phyloP scores from a whole-genome alignment of 2,329 filamentous ascomycete genomes.

The Hirsutella rhossiliensis region DNA sequence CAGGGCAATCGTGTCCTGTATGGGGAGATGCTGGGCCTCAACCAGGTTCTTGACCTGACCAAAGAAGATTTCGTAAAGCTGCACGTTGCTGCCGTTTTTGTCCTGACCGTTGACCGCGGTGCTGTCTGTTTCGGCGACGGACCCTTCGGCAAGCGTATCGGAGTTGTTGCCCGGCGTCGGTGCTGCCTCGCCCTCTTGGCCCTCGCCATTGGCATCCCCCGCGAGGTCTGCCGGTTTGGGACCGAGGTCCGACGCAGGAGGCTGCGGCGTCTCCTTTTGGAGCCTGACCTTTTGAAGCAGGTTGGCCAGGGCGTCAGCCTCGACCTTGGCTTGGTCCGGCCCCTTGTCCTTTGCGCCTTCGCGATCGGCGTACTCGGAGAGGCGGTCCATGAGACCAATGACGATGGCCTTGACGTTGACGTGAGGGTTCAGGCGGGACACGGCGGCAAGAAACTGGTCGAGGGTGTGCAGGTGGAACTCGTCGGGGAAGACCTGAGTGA shows the following conservation, averaged over 20 bases:
- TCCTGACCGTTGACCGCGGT: constrained; percentile 36
- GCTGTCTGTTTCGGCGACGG: constrained; percentile 33
- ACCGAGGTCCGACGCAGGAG: constrained; percentile 3
- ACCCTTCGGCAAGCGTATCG: constrained; percentile 9
- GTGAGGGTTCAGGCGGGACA: constrained; percentile 84
- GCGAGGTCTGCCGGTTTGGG: constrained; percentile 15
- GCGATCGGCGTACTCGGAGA: constrained; percentile 88
- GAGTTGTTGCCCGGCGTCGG: constrained; percentile 3
- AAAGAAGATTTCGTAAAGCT: constrained; percentile 95
- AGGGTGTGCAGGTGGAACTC: constrained; percentile 96
- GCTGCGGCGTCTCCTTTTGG: constrained; percentile 35
- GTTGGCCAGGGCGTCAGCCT: constrained; percentile 70
- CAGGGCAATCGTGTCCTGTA: constrained; percentile 88
- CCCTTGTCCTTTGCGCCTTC: constrained; percentile 62
- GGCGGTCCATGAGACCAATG: constrained; percentile 91
- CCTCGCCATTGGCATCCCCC: constrained; percentile 21
- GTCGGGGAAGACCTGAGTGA: constrained; percentile 97
- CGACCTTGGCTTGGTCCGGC: constrained; percentile 62
- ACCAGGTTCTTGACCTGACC: constrained; percentile 90
- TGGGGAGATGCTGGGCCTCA: constrained; percentile 77
- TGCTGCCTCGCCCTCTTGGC: constrained; percentile 1
- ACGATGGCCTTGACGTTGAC: constrained; percentile 98
- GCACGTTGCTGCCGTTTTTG: constrained; percentile 51
- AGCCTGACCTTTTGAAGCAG: constrained; percentile 70
- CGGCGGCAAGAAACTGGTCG: constrained; percentile 87